Conservation (phyloP, 139 green algal species). For the Penium margaritaceum region DNA sequence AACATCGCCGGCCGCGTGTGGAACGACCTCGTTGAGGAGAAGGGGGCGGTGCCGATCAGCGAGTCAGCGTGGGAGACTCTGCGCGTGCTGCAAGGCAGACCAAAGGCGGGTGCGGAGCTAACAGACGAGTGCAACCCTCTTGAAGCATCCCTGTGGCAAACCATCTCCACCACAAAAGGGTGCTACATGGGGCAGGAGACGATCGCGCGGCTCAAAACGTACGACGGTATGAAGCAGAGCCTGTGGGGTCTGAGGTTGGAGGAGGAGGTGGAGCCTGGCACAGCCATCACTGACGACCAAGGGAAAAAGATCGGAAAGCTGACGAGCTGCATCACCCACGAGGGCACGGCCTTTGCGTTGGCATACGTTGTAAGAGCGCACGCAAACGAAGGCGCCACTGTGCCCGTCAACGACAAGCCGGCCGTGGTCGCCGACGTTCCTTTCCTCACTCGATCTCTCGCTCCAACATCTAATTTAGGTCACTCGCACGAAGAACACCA, state of each 20-base stretch:
- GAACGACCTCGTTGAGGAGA: constrained; percentile 6
- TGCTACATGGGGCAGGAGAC: constrained; percentile 49
- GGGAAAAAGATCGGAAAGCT: too few species aligned
- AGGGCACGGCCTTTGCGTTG: too few species aligned
- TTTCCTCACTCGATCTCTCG: too few species aligned
- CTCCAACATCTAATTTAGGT: too few species aligned
- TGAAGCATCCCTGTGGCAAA: constrained; percentile 42
- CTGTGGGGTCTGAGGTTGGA: constrained; percentile 39
- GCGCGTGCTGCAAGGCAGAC: constrained; percentile 33
- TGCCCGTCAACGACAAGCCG: too few species aligned
- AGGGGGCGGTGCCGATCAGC: constrained; percentile 35
- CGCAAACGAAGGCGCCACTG: too few species aligned
- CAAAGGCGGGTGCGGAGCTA: constrained; percentile 36
- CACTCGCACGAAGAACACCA: too few species aligned
- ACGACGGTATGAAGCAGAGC: constrained; percentile 42
- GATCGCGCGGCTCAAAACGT: constrained; percentile 43
- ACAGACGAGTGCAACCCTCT: constrained; percentile 45
- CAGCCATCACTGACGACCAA: too few species aligned
- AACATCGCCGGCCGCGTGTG: constrained; percentile 18
- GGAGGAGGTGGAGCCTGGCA: too few species aligned
- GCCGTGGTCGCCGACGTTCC: too few species aligned
- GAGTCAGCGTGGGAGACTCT: constrained; percentile 19
- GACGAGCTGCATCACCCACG: too few species aligned
- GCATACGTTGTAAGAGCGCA: too few species aligned
- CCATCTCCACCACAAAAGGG: constrained; percentile 39